phyloP scores from a whole-genome alignment of 345 rosid genomes.

The Physaria fendleri region DNA sequence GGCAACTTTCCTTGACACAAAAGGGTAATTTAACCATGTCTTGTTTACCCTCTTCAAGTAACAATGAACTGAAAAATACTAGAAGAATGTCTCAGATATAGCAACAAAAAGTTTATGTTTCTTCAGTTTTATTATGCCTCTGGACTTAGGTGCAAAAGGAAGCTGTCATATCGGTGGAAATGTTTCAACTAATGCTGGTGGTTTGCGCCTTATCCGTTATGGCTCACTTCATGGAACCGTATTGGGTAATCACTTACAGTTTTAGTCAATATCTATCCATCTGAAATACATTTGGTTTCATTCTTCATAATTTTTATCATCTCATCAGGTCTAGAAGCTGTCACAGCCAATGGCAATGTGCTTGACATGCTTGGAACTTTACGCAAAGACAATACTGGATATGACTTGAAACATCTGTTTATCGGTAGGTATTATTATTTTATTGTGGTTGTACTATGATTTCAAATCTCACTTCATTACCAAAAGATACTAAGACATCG shows the following conservation, averaged over 20 bases:
- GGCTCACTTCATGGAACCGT: slow-evolving; percentile 93
- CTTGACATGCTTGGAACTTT: too few relatives aligned
- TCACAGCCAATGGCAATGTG: too few relatives aligned
- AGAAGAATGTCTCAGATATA: neutral
- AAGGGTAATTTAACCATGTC: slow-evolving; percentile 47
- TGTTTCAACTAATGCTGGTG: slow-evolving; percentile 99
- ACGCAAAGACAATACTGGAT: too few relatives aligned
- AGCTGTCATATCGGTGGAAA: slow-evolving; percentile 99
- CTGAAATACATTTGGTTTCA: neutral
- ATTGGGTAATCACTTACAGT: slow-evolving; percentile 50
- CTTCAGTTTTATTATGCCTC: slow-evolving; percentile 97
- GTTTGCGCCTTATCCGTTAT: slow-evolving; percentile 88
- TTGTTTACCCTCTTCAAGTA: neutral
- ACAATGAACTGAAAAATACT: neutral
- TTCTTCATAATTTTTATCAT: neutral
- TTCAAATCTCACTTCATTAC: too few relatives aligned
- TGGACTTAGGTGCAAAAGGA: slow-evolving; percentile 99
- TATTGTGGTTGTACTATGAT: too few relatives aligned
- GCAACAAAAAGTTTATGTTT: slow-evolving; percentile 34
- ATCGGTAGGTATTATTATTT: too few relatives aligned
- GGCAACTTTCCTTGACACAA: slow-evolving; percentile 61
- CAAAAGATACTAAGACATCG: too few relatives aligned
- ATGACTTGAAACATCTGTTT: too few relatives aligned
- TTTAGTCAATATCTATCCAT: neutral
- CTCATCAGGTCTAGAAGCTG: too few relatives aligned